Percentiles rank a stretch among this genome's conserved stretches.
Evolutionary conservation across 768 basidiomycete genomes (phyloP).

Genomic region (Nidularia pulvinata): DNA sequence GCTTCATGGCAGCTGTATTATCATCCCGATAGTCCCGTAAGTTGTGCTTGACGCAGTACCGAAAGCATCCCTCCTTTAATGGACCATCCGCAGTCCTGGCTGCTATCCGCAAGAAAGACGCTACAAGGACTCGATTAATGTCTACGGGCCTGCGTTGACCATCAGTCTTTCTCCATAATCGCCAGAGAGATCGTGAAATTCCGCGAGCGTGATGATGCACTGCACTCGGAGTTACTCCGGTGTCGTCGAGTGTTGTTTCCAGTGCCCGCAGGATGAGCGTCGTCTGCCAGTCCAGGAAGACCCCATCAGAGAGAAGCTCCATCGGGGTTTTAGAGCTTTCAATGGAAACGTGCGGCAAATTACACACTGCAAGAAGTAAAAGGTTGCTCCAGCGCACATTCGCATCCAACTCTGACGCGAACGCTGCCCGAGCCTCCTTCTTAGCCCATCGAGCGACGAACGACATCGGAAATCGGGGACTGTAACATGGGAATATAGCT

Average conservation of each 20-base stretch:
- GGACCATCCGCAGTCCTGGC: conserved; percentile 29
- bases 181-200: conserved; percentile 34
- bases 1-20: conserved; percentile 10
- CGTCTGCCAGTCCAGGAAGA: conserved; percentile 33
- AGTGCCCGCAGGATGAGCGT: conserved; percentile 38
- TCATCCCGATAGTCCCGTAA: conserved; percentile 19
- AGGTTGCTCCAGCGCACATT: conserved; percentile 42
- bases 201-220: conserved; percentile 12
- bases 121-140: conserved; percentile 33
- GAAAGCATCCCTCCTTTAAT: conserved; percentile 32
- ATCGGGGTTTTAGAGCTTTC: not conserved
- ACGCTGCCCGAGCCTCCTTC: conserved; percentile 15
- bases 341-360: conserved; percentile 1
- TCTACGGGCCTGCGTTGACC: conserved; percentile 6
- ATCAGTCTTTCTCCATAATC: conserved; percentile 29
- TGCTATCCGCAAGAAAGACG: conserved; percentile 46
- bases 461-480: not conserved
- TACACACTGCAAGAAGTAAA: conserved; percentile 29
- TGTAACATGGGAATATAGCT: conserved; percentile 20
- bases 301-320: not conserved
- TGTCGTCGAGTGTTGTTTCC: conserved; percentile 20
- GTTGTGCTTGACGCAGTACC: conserved; percentile 20
- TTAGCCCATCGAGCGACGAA: conserved; percentile 21
- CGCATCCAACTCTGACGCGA: conserved; percentile 23
- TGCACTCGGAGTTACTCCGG: not conserved